Base-by-base conservation (phyloP, 2,329 filamentous ascomycete species). In the Aspergillus pseudoterreus region DNA sequence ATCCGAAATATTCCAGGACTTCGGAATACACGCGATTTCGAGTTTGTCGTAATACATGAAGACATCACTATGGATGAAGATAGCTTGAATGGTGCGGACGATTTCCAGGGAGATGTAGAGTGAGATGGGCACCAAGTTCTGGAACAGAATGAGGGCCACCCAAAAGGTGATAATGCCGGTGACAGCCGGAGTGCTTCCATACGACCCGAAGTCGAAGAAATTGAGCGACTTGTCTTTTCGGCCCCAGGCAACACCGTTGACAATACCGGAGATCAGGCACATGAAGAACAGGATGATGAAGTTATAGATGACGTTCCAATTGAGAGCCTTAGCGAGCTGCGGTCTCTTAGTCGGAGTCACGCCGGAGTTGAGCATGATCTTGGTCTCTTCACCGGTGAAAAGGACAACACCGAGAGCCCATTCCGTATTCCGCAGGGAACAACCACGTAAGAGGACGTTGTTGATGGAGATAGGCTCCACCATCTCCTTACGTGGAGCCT, bases 331-430 rank as follows among this genome's bases (percentile, higher is more conserved):
- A 48, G 92, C 90, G 63, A 99, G 92, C 60, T 90, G 85, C 35
- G 94, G 84, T 56, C 92, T 88, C 77, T 99, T 99, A 69, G 85
- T 95, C 11, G 95, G 94, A 1, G 94, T 99, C 56, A 92, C 87
- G 54, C 94, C 94, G 24, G 94, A 89, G 68, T 99, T 99, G 76
- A 96, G 88, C 94, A 99, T 99, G 69, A 96, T 97, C 75, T 97
- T 99, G 32, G 92, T 96, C 69, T 99, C 92, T 65, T 92, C 85
- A 32, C 94, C 94, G 12, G 94, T 97, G 73, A 95, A 99, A 15
- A 95, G 78, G 45, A 97, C 92, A 3, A 99, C 82, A 48, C 92
- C 94, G 5, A 99, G 81, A 49, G 91, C 81, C 94, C 94, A 99
- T 66, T 97, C 92, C 0, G 94, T 99, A 70, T 97, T 99, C 58